These are phyloP conservation scores for Scleroderma citrinum DNA, from an alignment of 768 basidiomycete genomes.

Conservation along the genomic window DNA sequence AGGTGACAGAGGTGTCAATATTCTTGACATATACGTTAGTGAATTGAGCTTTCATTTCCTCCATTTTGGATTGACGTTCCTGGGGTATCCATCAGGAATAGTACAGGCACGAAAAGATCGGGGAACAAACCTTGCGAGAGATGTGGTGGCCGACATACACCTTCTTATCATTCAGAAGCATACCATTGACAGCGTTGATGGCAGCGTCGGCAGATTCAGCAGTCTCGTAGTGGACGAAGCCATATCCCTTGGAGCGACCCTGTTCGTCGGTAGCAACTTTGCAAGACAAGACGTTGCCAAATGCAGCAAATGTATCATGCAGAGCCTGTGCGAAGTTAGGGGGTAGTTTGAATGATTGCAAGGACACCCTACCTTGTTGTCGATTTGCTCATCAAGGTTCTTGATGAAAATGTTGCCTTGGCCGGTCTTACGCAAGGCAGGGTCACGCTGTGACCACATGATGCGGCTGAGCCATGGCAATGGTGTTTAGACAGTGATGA, in stretches of 20 bases:
- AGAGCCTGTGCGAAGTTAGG: conserved; percentile 58
- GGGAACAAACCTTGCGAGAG: conserved; percentile 73
- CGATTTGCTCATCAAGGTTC: conserved; percentile 94
- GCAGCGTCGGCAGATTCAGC: conserved; percentile 93
- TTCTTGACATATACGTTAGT: conserved; percentile 99
- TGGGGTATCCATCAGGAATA: conserved; percentile 20
- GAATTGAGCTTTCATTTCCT: conserved; percentile 95
- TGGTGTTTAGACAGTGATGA: neutral
- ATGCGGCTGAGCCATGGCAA: conserved; percentile 63
- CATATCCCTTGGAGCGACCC: conserved; percentile 94
- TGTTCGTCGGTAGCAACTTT: conserved; percentile 97
- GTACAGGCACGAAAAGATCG: too few species aligned
- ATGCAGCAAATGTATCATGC: conserved; percentile 98
- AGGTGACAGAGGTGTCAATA: conserved; percentile 74
- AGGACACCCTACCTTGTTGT: conserved; percentile 73
- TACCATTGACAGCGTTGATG: conserved; percentile 98
- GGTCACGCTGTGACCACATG: conserved; percentile 99
- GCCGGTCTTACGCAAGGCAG: conserved; percentile 97
- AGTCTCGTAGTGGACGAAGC: conserved; percentile 98
- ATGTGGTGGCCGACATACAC: conserved; percentile 98
- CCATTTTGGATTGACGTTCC: conserved; percentile 97
- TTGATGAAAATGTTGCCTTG: conserved; percentile 99
- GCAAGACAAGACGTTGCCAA: conserved; percentile 97
- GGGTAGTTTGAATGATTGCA: neutral
- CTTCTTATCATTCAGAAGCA: conserved; percentile 99